These are phyloP conservation scores for Podila verticillata DNA, from an alignment of 192 early-diverging fungal genomes.

Conservation along the genomic window DNA sequence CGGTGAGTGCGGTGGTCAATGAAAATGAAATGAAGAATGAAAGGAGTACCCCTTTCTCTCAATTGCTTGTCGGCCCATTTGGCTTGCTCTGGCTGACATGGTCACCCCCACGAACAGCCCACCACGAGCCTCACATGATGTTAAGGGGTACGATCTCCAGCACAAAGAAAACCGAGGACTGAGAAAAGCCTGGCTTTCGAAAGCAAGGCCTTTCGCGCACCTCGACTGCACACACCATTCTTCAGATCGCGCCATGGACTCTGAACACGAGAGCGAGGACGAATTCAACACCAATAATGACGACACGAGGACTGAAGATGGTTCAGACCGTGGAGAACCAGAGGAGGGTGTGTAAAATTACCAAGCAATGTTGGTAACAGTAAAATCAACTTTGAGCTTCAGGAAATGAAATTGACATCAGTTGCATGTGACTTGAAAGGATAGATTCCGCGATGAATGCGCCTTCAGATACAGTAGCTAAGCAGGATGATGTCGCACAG, in stretches of 20 bases:
- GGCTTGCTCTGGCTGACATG: too few species aligned
- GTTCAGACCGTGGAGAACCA: constrained; percentile 31
- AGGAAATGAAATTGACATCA: too few species aligned
- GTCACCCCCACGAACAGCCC: too few species aligned
- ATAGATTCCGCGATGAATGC: background rate
- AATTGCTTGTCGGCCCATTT: too few species aligned
- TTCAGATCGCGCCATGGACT: constrained; percentile 27
- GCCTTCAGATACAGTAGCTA: constrained; percentile 1
- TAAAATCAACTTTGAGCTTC: background rate
- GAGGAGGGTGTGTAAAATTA: constrained; percentile 26
- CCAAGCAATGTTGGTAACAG: too few species aligned
- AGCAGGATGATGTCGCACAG: constrained; percentile 6
- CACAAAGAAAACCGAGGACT: background rate
- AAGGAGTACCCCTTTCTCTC: too few species aligned
- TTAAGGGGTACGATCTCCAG: too few species aligned
- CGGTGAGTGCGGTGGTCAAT: constrained; percentile 32
- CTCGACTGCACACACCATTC: constrained; percentile 16
- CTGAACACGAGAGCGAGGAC: constrained; percentile 53
- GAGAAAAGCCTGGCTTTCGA: too few species aligned
- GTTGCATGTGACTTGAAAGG: background rate
- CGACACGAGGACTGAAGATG: constrained; percentile 40
- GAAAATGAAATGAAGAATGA: background rate
- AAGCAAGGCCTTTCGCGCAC: background rate
- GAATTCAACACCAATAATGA: constrained; percentile 39
- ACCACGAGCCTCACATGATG: background rate